Conservation (phyloP, 257 asterid genomes). For the Haberlea rhodopensis region DNA sequence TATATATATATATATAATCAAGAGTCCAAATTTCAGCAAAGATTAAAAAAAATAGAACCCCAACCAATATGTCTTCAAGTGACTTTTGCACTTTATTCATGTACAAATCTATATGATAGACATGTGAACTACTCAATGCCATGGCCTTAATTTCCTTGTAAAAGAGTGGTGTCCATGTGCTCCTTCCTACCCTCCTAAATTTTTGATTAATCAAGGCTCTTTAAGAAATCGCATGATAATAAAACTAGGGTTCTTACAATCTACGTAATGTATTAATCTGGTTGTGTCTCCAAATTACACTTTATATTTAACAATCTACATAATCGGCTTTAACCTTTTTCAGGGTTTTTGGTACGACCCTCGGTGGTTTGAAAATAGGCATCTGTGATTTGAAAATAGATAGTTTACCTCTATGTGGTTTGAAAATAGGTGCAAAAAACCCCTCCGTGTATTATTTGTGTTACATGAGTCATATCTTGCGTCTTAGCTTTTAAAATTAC, state of each 20-base stretch:
- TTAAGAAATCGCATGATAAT: background rate
- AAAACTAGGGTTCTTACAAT: no score
- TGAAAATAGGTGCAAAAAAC: no score
- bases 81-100: conserved; percentile 39
- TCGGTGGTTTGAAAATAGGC: no score
- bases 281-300: background rate
- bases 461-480: no score
- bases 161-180: conserved; percentile 48
- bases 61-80: conserved; percentile 31
- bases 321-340: background rate
- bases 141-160: conserved; percentile 31
- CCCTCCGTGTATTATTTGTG: no score
- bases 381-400: no score
- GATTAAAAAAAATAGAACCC: no score
- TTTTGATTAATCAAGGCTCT: background rate
- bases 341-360: no score
- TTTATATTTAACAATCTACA: background rate
- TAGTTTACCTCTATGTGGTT: no score
- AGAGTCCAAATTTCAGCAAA: no score
- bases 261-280: background rate
- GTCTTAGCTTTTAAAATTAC: no score
- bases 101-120: conserved; percentile 46
- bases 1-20: no score
- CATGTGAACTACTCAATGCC: conserved; percentile 70
- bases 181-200: background rate